Evolutionary conservation across 371 early-diverging fungal species (phyloP).

Genomic region (Parasitella parasitica): DNA sequence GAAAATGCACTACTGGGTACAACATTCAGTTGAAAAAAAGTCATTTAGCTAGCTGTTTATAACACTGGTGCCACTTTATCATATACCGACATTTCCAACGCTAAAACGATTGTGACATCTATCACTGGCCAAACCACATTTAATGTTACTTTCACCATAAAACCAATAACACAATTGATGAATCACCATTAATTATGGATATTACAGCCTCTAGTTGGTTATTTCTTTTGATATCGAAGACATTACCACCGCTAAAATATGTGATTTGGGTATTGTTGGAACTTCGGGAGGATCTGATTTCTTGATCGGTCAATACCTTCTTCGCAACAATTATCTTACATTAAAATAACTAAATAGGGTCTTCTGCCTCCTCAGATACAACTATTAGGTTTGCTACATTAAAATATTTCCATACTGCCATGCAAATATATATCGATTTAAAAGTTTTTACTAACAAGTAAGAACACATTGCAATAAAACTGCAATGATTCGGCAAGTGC

Average conservation of each 20-base stretch:
- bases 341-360: conserved; percentile 29
- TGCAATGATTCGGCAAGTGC: no score
- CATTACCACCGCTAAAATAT: conserved; percentile 19
- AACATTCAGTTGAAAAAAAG: conserved; percentile 8
- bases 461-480: no score
- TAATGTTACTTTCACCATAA: background rate
- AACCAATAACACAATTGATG: no score
- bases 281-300: background rate
- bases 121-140: conserved; percentile 7
- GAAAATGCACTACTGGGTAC: background rate
- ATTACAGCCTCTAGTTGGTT: conserved; percentile 26
- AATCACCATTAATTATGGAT: conserved; percentile 16
- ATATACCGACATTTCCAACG: conserved; percentile 16
- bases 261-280: conserved; percentile 31
- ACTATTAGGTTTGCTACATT: background rate
- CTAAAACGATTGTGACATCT: conserved; percentile 14
- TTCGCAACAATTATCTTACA: conserved; percentile 30
- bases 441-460: no score
- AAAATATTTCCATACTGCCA: no score
- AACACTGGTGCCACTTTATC: conserved; percentile 38
- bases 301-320: conserved; percentile 34
- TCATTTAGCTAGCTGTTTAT: conserved; percentile 19
- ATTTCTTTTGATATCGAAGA: conserved; percentile 26
- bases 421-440: no score
- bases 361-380: conserved; percentile 17